Percentiles rank a stretch among this genome's conserved stretches.
Evolutionary conservation across 2,329 filamentous ascomycete genomes (phyloP).

Genomic region (Pseudocercospora fijiensis): DNA sequence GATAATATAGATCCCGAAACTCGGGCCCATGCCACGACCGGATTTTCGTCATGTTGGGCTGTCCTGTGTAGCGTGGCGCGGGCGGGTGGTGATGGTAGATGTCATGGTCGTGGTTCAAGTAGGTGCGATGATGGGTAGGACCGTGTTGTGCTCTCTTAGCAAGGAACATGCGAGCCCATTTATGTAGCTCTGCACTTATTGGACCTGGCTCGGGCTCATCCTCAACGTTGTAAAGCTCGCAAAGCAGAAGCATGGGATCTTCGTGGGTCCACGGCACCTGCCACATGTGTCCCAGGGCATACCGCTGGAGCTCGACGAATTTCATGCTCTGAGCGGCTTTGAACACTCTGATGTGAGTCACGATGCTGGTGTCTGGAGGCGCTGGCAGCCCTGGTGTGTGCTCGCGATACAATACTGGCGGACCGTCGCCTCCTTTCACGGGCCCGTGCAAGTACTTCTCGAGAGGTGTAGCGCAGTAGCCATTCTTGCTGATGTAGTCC

Average conservation of each 20-base stretch:
- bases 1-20: slow-evolving; percentile 2
- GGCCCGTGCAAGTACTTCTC: slow-evolving; percentile 11
- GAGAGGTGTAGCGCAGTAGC: slow-evolving; percentile 20
- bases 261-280: slow-evolving; percentile 36
- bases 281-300: slow-evolving; percentile 40
- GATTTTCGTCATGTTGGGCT: slow-evolving; percentile 13
- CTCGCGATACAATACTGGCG: slow-evolving; percentile 19
- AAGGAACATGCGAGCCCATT: slow-evolving; percentile 31
- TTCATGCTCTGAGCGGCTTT: slow-evolving; percentile 38
- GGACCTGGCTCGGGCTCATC: slow-evolving; percentile 15
- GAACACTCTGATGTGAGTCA: slow-evolving; percentile 34
- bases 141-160: slow-evolving; percentile 10
- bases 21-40: background rate
- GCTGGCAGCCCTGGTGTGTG: background rate
- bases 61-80: background rate
- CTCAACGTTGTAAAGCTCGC: slow-evolving; percentile 36
- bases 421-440: slow-evolving; percentile 8
- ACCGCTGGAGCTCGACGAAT: slow-evolving; percentile 40
- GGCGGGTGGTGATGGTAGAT: background rate
- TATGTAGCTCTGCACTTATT: slow-evolving; percentile 30
- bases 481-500: slow-evolving; percentile 33
- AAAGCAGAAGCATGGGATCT: slow-evolving; percentile 40
- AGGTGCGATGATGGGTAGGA: background rate
- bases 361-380: slow-evolving; percentile 19
- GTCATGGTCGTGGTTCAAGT: background rate